Evolutionary conservation across 2,329 filamentous ascomycete species (phyloP), one percentile per base, ranked within the genome.

Genomic region (Penicillium sp.): DNA sequence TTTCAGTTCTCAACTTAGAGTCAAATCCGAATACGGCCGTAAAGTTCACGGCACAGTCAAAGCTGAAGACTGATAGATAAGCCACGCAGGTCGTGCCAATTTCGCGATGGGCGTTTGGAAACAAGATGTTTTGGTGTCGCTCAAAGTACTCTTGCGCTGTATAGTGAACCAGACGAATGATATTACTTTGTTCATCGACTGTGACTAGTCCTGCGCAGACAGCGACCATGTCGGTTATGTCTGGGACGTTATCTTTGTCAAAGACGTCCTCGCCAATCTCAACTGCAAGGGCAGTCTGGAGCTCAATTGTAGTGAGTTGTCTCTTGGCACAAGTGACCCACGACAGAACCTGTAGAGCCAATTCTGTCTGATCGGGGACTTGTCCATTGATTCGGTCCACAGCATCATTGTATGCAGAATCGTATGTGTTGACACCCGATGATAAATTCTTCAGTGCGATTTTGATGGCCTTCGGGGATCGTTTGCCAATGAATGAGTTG

Each of bases 191-290:
- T 9, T 34, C 27, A 14, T 49, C 47, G 10, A 49, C 29, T 16
- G 47, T 49, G 3, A 49, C 47, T 3, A 49, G n/a, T 3, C 47
- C 47, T 1, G 47, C 47, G 14, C 47, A 49, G 3, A 49, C 47
- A 0, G 47, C 42, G 11, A 42, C 29, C 11, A 49, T 34, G 5
- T 42, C 18, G 3, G 5, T 24, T n/a, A 36, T 9, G 13, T 42
- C 38, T 3, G 47, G 16, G 16, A 36, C 6, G n/a, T 49, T 42
- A 4, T 18, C 14, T 10, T 42, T 2, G 18, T 43, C 39, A 24
- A 49, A 42, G 3, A 32, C 11, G 1, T 27, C n/a, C 9, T 42
- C 38, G 13, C 13, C 6, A 22, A 24, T 34, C n/a, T 43, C 47
- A 3, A 42, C 38, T 5, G 24, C 34, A 11, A 48, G 34, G 2